Conservation (phyloP, 192 early-diverging fungal genomes). For the Rhizoclosmatium sp. region DNA sequence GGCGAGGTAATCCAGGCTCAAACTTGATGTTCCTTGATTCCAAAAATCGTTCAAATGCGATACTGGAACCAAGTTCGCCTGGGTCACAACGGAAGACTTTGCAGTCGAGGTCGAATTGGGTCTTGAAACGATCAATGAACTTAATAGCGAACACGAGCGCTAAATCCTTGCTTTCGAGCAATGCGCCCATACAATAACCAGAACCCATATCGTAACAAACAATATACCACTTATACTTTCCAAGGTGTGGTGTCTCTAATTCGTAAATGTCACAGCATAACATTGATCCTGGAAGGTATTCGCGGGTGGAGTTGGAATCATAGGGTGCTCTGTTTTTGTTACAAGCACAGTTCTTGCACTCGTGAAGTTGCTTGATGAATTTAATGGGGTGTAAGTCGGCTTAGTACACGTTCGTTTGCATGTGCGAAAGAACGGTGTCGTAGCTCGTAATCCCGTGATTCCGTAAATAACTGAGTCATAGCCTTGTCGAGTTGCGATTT, state of each 20-base stretch:
- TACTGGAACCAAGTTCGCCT: conserved; percentile 12
- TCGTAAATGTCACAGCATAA: neutral
- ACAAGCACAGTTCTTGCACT: neutral
- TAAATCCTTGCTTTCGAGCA: neutral
- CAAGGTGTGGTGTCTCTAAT: neutral
- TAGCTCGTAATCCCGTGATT: neutral
- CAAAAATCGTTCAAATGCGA: neutral
- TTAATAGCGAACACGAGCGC: neutral
- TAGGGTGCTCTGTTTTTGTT: neutral
- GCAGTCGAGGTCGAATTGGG: neutral
- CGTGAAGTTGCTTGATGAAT: neutral
- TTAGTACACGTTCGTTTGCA: conserved; percentile 36
- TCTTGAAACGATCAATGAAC: conserved; percentile 13
- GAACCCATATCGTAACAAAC: neutral
- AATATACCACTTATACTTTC: neutral
- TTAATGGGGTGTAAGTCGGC: neutral
- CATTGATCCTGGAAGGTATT: neutral
- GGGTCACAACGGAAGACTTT: neutral
- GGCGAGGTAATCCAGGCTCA: neutral
- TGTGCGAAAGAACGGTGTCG: conserved; percentile 42
- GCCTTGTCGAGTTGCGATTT: neutral
- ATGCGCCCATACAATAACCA: no score
- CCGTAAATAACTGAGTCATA: neutral
- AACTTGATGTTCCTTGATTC: neutral
- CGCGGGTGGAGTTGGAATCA: neutral